phyloP scores from a whole-genome alignment of 176 grass and related monocot genomes.

The Oryza meridionalis region DNA sequence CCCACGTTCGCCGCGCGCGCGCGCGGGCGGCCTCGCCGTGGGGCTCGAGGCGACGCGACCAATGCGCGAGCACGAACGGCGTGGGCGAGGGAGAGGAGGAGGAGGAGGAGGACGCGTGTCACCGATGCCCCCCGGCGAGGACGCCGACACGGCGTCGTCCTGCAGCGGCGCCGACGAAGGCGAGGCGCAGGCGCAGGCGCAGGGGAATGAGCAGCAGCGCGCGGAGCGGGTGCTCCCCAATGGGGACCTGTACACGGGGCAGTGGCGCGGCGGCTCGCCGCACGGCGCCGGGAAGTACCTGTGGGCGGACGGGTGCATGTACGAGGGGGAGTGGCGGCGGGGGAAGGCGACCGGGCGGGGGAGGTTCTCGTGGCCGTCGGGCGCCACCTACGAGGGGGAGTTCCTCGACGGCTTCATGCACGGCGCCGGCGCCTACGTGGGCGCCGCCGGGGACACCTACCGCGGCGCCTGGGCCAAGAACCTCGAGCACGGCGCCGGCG shows the following conservation, averaged over 20 bases:
- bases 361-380: constrained; percentile 96
- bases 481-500: constrained; percentile 74
- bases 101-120: constrained; percentile 41
- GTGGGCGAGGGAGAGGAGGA: constrained; percentile 57
- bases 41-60: background rate
- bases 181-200: background rate
- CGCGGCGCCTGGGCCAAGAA: constrained; percentile 85
- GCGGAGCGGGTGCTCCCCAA: constrained; percentile 78
- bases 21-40: constrained; percentile 12
- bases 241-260: constrained; percentile 92
- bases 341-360: constrained; percentile 77
- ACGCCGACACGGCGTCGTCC: constrained; percentile 49
- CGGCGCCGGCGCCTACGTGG: constrained; percentile 64
- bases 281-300: constrained; percentile 85
- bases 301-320: constrained; percentile 99
- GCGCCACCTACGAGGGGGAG: constrained; percentile 89
- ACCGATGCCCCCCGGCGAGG: constrained; percentile 53
- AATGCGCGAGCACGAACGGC: constrained; percentile 62
- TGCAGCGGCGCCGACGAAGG: constrained; percentile 25
- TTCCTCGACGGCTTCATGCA: constrained; percentile 95
- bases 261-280: constrained; percentile 61
- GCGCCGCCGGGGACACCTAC: constrained; percentile 86
- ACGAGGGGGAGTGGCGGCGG: constrained; percentile 88
- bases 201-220: constrained; percentile 36
- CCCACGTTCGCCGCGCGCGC: constrained; percentile 10